These are phyloP conservation scores for Phellinidium pouzarii DNA, from an alignment of 1,284 basidiomycete genomes.

Conservation along the genomic window DNA sequence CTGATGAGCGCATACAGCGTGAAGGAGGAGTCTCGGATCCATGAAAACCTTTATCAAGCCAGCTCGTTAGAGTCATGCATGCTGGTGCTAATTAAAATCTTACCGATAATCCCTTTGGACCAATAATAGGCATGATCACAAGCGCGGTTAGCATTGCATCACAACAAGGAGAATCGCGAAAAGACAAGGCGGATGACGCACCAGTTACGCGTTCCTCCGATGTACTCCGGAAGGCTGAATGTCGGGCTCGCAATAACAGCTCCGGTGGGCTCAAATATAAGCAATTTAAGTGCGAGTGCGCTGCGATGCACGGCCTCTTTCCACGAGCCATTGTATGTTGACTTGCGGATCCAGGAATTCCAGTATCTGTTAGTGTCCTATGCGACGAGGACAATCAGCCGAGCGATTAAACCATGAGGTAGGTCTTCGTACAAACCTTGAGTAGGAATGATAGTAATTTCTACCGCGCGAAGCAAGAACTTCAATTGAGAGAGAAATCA, in stretches of 20 bases:
- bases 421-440: constrained; percentile 32
- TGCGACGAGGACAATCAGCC: constrained; percentile 1
- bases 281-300: constrained; percentile 79
- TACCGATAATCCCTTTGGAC: constrained; percentile 62
- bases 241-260: constrained; percentile 91
- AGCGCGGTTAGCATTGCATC: neutral
- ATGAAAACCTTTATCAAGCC: constrained; percentile 48
- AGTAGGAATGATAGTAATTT: constrained; percentile 50
- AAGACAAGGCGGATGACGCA: constrained; percentile 26
- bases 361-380: constrained; percentile 81
- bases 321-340: constrained; percentile 87
- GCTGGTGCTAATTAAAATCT: constrained; percentile 3
- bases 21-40: constrained; percentile 90
- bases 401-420: neutral
- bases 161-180: neutral
- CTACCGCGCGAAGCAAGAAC: constrained; percentile 28
- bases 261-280: constrained; percentile 82
- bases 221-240: constrained; percentile 86
- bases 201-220: constrained; percentile 86
- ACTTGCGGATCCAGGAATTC: constrained; percentile 77
- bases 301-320: constrained; percentile 85
- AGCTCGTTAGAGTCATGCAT: neutral
- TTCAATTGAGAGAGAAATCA: neutral
- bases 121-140: constrained; percentile 1
- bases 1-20: constrained; percentile 88